phyloP scores from a whole-genome alignment of 352 stramenopile species.

The Globisporangium uncinulatum region DNA sequence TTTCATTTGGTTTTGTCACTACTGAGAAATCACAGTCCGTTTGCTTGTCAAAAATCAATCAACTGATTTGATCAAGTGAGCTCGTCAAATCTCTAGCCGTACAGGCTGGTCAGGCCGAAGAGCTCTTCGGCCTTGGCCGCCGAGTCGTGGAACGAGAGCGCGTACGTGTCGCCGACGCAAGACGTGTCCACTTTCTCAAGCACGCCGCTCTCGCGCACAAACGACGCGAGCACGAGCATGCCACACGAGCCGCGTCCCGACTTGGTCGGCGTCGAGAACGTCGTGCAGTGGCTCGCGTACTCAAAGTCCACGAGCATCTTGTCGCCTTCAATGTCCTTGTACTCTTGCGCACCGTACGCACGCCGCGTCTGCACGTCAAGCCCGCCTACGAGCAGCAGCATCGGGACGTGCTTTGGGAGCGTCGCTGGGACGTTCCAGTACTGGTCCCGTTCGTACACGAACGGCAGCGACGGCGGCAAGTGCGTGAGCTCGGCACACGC shows the following conservation, averaged over 20 bases:
- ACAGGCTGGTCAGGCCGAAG: conserved; percentile 36
- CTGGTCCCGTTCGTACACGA: conserved; percentile 53
- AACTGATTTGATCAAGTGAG: not conserved
- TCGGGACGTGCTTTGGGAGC: conserved; percentile 33
- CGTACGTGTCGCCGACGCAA: conserved; percentile 54
- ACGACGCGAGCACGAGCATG: conserved; percentile 63
- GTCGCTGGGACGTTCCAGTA: conserved; percentile 63
- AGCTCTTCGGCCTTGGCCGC: conserved; percentile 23
- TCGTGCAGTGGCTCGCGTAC: conserved; percentile 68
- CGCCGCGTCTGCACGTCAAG: conserved; percentile 50
- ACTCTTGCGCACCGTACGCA: conserved; percentile 48
- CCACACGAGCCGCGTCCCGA: conserved; percentile 45
- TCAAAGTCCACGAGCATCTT: conserved; percentile 69
- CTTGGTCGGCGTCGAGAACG: conserved; percentile 60
- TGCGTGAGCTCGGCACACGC: conserved; percentile 46
- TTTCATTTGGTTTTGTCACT: not conserved
- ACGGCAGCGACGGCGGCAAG: conserved; percentile 27
- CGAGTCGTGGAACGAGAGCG: conserved; percentile 34
- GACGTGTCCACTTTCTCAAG: conserved; percentile 59
- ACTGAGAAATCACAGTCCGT: not conserved
- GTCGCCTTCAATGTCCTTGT: conserved; percentile 36
- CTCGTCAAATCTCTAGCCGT: conserved; percentile 17
- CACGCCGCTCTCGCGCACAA: conserved; percentile 46
- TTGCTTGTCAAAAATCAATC: too few species aligned
- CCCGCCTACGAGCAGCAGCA: conserved; percentile 47